phyloP scores from a whole-genome alignment of 2,329 filamentous ascomycete genomes.

The Penicillium paneum region DNA sequence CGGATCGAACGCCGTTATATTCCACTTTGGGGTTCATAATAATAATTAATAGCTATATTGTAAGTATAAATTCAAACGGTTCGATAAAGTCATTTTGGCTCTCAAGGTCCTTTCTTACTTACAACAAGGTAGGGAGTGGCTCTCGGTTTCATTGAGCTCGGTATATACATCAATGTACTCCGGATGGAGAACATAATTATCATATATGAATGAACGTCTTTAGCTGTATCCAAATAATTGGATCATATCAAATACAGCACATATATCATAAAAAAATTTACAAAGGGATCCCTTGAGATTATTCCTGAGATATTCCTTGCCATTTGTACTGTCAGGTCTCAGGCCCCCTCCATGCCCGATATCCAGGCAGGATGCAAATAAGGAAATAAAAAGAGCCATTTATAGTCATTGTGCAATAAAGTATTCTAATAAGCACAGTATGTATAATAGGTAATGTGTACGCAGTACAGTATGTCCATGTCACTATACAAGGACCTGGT shows the following conservation, averaged over 20 bases:
- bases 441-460: not conserved
- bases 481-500: slow-evolving; percentile 1
- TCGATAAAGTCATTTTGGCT: not conserved
- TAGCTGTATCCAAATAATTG: not conserved
- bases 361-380: not conserved
- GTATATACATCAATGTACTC: not conserved
- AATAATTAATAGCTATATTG: not conserved
- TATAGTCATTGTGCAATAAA: not conserved
- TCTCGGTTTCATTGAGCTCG: not conserved
- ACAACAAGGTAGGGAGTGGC: not conserved
- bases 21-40: not conserved
- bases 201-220: not conserved
- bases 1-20: not conserved
- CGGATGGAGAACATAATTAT: too few species aligned
- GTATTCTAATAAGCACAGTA: not conserved
- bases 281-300: not conserved
- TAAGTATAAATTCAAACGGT: not conserved
- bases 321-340: not conserved
- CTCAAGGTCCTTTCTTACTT: not conserved
- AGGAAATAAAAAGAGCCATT: not conserved
- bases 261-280: not conserved
- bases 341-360: slow-evolving; percentile 3
- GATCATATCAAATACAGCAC: not conserved
- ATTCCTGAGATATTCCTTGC: not conserved
- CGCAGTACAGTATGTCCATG: not conserved